Evolutionary conservation across 352 stramenopile genomes (phyloP).

Genomic region (Pythium scleroteichum): DNA sequence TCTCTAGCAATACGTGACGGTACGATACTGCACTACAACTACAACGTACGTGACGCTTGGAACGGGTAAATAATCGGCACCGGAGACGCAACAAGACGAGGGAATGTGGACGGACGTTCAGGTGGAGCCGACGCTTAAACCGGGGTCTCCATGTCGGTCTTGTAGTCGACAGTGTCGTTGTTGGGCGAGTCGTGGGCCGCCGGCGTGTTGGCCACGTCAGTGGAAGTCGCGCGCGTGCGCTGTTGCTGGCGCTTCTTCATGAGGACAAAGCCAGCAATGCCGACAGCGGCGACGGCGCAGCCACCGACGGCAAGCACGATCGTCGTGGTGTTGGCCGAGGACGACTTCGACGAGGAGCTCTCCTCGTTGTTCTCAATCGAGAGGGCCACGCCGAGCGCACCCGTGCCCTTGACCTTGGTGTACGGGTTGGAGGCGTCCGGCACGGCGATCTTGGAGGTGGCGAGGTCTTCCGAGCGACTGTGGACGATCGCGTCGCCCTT

Average conservation of each 20-base stretch:
- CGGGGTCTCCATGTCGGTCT: constrained; percentile 36
- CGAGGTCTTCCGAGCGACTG: constrained; percentile 25
- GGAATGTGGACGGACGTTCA: neutral
- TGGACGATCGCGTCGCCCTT: constrained; percentile 26
- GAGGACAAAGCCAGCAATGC: constrained; percentile 38
- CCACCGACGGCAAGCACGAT: constrained; percentile 36
- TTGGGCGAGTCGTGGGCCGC: constrained; percentile 8
- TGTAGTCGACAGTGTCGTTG: constrained; percentile 34
- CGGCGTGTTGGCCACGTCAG: constrained; percentile 15
- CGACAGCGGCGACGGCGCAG: constrained; percentile 45
- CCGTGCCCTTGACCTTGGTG: constrained; percentile 19
- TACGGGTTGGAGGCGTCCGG: constrained; percentile 24
- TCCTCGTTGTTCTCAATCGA: constrained; percentile 20
- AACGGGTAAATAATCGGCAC: constrained; percentile 20
- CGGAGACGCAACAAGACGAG: neutral
- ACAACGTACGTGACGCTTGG: constrained; percentile 5
- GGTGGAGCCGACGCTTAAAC: constrained; percentile 18
- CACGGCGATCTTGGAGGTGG: constrained; percentile 23
- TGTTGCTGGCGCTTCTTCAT: constrained; percentile 43
- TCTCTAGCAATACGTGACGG: constrained; percentile 7
- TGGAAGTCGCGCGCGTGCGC: neutral
- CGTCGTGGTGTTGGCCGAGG: constrained; percentile 14
- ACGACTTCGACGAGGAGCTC: constrained; percentile 1
- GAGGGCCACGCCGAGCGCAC: constrained; percentile 24
- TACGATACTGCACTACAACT: constrained; percentile 9